Evolutionary conservation across 1,284 basidiomycete genomes (phyloP), one percentile per base, ranked within the genome.

Genomic region (Puccinia hordei): DNA sequence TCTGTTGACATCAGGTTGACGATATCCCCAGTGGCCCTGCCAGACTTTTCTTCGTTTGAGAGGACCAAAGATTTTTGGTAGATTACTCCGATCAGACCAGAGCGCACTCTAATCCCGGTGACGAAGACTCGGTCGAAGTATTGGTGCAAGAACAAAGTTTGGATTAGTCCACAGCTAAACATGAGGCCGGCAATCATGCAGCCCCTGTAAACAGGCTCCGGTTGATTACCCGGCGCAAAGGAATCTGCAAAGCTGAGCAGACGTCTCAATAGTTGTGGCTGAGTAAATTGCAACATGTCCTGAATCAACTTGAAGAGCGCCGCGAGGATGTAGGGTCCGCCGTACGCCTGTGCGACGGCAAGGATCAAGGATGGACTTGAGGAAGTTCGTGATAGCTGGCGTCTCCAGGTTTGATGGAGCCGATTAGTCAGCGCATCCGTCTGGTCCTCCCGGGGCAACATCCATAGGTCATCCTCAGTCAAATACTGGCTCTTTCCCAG

Each of bases 21-120:
- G 72, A 97, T 94, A 84, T 98, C 94, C 4, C 95, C 95, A 0
- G 93, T 91, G 0, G 92, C 89, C 51, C 92, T 90, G 17, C 87
- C 84, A 6, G 88, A 88, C 4, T 92, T 90, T 84, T 93, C 94
- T 81, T 94, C 91, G 83, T 91, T 94, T 10, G 92, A 93, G 27
- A 98, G 89, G 0, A 92, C 88, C 27, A 98, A 88, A 0, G 93
- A 90, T 86, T 98, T 97, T 82, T 91, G 88, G 87, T 95, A 98
- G 77, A 96, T 93, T 0, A 90, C 89, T 0, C 91, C 91, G 51
- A 98, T 90, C 27, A 98, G 88, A 0, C 95, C 94, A 0, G 93
- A 92, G 59, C 94, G 91, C 63, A 97, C 90, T 22, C 94, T 91
- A 94, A 97, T 96, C 81, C 94, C 94, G 19, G 92, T 93, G 83